phyloP scores from a whole-genome alignment of 2,329 filamentous ascomycete species.

The Phoma herbarum region DNA sequence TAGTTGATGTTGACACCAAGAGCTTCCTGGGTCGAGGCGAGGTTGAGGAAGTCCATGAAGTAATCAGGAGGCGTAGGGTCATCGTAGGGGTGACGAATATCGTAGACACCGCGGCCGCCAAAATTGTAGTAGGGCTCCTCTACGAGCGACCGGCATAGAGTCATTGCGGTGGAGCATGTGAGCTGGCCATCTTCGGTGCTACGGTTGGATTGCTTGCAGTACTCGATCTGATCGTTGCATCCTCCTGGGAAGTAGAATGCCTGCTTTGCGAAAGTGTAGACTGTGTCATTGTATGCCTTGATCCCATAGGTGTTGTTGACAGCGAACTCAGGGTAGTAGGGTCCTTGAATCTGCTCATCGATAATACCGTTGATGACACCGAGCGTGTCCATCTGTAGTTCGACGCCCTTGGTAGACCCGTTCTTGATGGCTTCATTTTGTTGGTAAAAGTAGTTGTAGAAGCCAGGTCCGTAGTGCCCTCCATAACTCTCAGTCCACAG shows the following conservation, averaged over 20 bases:
- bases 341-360: conserved; percentile 59
- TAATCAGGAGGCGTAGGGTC: conserved; percentile 64
- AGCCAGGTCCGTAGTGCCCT: conserved; percentile 61
- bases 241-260: conserved; percentile 59
- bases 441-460: conserved; percentile 66
- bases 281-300: conserved; percentile 57
- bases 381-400: conserved; percentile 63
- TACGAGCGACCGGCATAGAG: conserved; percentile 55
- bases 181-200: conserved; percentile 39
- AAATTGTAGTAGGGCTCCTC: conserved; percentile 55
- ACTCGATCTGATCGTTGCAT: conserved; percentile 60
- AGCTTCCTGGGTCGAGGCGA: conserved; percentile 61
- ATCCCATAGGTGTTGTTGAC: conserved; percentile 66
- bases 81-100: conserved; percentile 60
- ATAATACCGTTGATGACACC: conserved; percentile 65
- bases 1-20: conserved; percentile 64
- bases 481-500: conserved; percentile 57
- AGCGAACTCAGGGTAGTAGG: conserved; percentile 54
- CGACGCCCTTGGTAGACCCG: conserved; percentile 57
- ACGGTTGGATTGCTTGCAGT: conserved; percentile 53
- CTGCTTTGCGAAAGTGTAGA: conserved; percentile 56
- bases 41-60: conserved; percentile 62
- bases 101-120: conserved; percentile 62
- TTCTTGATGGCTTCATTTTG: conserved; percentile 63
- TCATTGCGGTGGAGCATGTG: conserved; percentile 49